Conservation (phyloP, 768 basidiomycete genomes). For the Suillus weaverae region DNA sequence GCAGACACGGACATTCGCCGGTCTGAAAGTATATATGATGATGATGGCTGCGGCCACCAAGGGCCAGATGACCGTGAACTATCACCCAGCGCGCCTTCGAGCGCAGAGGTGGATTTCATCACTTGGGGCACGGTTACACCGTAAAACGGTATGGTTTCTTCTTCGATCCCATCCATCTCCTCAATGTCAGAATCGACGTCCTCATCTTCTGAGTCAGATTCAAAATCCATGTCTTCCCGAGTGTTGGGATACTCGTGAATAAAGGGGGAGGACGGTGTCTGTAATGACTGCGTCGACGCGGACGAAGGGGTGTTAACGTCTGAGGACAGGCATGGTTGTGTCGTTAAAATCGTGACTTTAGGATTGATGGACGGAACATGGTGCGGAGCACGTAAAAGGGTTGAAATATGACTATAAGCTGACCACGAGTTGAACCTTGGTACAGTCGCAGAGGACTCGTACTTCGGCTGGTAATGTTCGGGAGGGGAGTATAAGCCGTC, state of each 20-base stretch:
- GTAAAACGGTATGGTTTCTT: slow-evolving; percentile 21
- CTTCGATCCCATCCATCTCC: slow-evolving; percentile 33
- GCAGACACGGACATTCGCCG: slow-evolving; percentile 33
- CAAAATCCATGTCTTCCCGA: slow-evolving; percentile 26
- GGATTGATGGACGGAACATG: slow-evolving; percentile 25
- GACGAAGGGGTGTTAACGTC: slow-evolving; percentile 34
- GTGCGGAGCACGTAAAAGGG: slow-evolving; percentile 15
- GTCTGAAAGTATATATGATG: slow-evolving; percentile 16
- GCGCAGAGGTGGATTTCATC: slow-evolving; percentile 33
- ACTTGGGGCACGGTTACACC: slow-evolving; percentile 21
- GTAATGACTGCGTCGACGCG: slow-evolving; percentile 31
- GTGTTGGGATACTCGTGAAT: slow-evolving; percentile 11
- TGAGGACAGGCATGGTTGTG: slow-evolving; percentile 21
- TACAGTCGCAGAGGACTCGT: slow-evolving; percentile 10
- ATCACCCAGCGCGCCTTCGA: slow-evolving; percentile 33
- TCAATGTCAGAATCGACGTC: slow-evolving; percentile 36
- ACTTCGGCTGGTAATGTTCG: slow-evolving; percentile 26
- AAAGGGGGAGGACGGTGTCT: slow-evolving; percentile 33
- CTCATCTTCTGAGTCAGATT: slow-evolving; percentile 30
- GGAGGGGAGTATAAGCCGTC: slow-evolving; percentile 23
- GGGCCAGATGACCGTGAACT: slow-evolving; percentile 14
- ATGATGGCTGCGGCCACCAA: slow-evolving; percentile 12
- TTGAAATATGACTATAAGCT: slow-evolving; percentile 14
- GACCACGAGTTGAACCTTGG: slow-evolving; percentile 22
- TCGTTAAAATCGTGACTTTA: slow-evolving; percentile 28